Base-by-base conservation (phyloP, 1,139 yeast species). In the Petasospora rhodanensis region DNA sequence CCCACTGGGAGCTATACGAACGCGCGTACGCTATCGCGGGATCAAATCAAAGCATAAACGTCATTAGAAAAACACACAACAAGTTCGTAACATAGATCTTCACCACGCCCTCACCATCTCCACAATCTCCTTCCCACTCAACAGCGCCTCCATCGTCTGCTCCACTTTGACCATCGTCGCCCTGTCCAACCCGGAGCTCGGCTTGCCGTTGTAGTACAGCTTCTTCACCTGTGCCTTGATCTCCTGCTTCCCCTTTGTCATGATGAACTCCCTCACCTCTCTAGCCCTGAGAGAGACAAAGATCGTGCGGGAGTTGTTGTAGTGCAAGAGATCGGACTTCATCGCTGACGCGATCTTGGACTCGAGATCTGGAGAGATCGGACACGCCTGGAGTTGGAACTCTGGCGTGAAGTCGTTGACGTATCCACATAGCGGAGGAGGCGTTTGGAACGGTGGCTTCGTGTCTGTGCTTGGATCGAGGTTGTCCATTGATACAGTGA, bases 201-300 rank as follows among this genome's bases (percentile, higher is more conserved):
- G 41, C 16, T 29, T 38, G 13, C 34, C 29, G 17, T 32, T 34
- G 8, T 20, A 16, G 22, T 36, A 44, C 4, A 38, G 12, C 22
- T 36, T 44, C 28, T 29, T 33, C 9, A 37, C 35, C 9, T 24
- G 19, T 1, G 35, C 21, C 19, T 29, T 35, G 11, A 37, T 26
- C 17, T 35, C 42, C 10, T 24, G 21, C n/a, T 26, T 22, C 3
- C 51, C 54, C 34, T 48, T 53, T 24, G 40, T 59, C 66, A 74
- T 63, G 29, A 66, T 69, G 19, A 76, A 62, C 29, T 70, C 63
- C 7, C 73, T 73, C 31, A 76, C 70, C 43, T 76, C 83, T 18
- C 81, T 56, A 1, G 77, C 76, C 25, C 81, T 54, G 29, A 76
- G 56, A 35, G 77, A 71, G 4, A 76, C 55, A 7, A 62, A 38